Evolutionary conservation across 495 filamentous ascomycete genomes (phyloP).

Genomic region (Penicillium cinerascens): DNA sequence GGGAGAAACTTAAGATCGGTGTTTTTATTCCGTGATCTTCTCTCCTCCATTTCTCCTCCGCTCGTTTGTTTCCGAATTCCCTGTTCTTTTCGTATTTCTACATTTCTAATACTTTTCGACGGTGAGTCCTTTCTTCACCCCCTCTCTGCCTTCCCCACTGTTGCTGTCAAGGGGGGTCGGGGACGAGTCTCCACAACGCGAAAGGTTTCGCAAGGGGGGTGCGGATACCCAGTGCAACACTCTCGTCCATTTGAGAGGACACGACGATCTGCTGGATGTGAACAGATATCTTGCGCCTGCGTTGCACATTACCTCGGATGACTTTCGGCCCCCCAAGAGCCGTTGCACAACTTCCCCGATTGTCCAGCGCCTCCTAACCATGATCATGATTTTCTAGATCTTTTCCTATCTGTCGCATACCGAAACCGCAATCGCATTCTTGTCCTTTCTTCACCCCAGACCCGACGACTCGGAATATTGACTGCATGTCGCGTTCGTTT

Average conservation of each 20-base stretch:
- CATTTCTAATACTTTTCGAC: not conserved
- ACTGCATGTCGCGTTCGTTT: slow-evolving; percentile 35
- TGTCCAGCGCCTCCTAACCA: slow-evolving; percentile 14
- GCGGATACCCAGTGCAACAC: slow-evolving; percentile 17
- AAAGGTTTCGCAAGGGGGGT: slow-evolving; percentile 28
- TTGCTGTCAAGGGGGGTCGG: slow-evolving; percentile 11
- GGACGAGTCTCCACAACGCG: slow-evolving; percentile 21
- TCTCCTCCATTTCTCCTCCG: slow-evolving; percentile 6
- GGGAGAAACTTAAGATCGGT: slow-evolving; percentile 11
- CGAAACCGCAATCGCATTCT: slow-evolving; percentile 24
- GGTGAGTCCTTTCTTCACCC: slow-evolving; percentile 6
- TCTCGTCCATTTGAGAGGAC: slow-evolving; percentile 9
- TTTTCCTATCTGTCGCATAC: slow-evolving; percentile 22
- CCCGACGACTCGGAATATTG: slow-evolving; percentile 7
- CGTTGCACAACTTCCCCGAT: not conserved
- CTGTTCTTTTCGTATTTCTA: not conserved
- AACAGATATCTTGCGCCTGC: not conserved
- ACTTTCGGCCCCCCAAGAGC: slow-evolving; percentile 10
- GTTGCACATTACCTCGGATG: not conserved
- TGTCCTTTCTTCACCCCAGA: slow-evolving; percentile 12
- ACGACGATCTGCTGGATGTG: slow-evolving; percentile 2
- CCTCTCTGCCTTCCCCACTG: slow-evolving; percentile 17
- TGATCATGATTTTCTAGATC: slow-evolving; percentile 16
- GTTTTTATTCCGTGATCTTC: slow-evolving; percentile 6
- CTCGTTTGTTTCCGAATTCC: not conserved